Evolutionary conservation across 2,329 filamentous ascomycete species (phyloP).

Genomic region (Fusarium neocosmosporiellum): DNA sequence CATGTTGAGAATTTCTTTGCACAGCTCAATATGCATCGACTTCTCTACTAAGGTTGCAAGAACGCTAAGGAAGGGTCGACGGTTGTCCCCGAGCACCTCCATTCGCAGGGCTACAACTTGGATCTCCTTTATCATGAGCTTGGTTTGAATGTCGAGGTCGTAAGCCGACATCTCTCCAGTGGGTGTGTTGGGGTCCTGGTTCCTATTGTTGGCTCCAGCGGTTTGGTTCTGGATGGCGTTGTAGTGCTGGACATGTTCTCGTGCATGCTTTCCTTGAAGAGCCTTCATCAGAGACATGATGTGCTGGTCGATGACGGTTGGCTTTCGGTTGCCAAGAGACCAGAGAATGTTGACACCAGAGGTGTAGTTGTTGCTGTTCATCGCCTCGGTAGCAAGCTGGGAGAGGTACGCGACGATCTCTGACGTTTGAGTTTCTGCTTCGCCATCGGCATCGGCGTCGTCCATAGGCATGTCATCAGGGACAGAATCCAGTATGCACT

Average conservation of each 20-base stretch:
- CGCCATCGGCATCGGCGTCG: slow-evolving; percentile 85
- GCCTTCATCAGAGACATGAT: slow-evolving; percentile 92
- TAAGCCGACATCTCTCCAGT: slow-evolving; percentile 72
- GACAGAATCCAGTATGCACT: slow-evolving; percentile 87
- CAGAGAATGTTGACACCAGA: slow-evolving; percentile 94
- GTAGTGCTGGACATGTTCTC: slow-evolving; percentile 89
- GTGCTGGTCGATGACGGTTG: slow-evolving; percentile 89
- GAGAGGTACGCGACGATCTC: slow-evolving; percentile 90
- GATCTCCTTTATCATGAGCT: slow-evolving; percentile 93
- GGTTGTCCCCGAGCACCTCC: slow-evolving; percentile 89
- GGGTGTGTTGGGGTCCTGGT: slow-evolving; percentile 66
- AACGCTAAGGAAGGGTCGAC: slow-evolving; percentile 93
- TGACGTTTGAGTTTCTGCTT: slow-evolving; percentile 82
- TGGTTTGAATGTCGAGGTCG: slow-evolving; percentile 89
- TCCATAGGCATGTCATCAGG: slow-evolving; percentile 80
- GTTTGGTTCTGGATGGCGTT: slow-evolving; percentile 66
- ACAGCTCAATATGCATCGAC: slow-evolving; percentile 86
- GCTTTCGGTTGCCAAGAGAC: slow-evolving; percentile 87
- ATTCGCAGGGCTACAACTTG: slow-evolving; percentile 93
- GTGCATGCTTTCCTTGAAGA: slow-evolving; percentile 88
- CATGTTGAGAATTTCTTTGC: slow-evolving; percentile 92
- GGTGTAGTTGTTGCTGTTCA: slow-evolving; percentile 83
- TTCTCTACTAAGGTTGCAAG: slow-evolving; percentile 95
- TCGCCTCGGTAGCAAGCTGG: slow-evolving; percentile 85
- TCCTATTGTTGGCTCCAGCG: slow-evolving; percentile 54